Base-by-base conservation (phyloP, 129 eudicot genomes). In the Lactuca sativa region DNA sequence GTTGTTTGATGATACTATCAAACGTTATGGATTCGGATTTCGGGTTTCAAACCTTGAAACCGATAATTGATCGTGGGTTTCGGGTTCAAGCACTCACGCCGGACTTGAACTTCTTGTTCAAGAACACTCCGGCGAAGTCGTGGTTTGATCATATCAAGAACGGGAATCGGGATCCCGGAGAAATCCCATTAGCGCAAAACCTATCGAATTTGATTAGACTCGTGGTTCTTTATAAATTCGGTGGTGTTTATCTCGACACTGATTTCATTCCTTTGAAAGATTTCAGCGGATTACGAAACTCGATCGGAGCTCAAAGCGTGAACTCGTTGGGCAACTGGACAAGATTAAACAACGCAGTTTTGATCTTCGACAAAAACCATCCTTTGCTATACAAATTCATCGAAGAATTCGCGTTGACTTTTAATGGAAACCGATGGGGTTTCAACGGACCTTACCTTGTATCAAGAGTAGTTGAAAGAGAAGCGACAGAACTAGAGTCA, bases 371-470 rank as follows among this genome's bases (percentile, higher is more conserved):
- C 54, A 89, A 83, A 41, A 77, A 78, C 12, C 98, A 92, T 40
- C 85, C 88, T 0, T 81, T 92, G 25, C 12, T 92, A 25, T 67
- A 82, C 70, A 83, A 69, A 25, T 92, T 92, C 81, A 88, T 92
- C 2, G 86, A 89, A 67, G 98, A 92, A 81, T 92, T 92, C 59
- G 88, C 88, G 4, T 66, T 36, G 41, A 78, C 76, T 54, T 92
- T 86, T 78, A 78, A 92, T 73, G 96, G 98, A 48, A 86, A 85
- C 54, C 68, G 21, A 53, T 89, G 98, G 98, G 98, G 98, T 2
- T 77, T 78, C n/a, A 92, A 92, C 49, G 98, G 98, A 1, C 98
- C 98, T 9, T 86, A 89, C 69, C 78, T 92, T 47, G 95, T 89
- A 9, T 82, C 96, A 5, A 81, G 98, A 66, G 91, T 92, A 2